Evolutionary conservation across 306 rosid genomes (phyloP), one percentile per base, ranked within the genome.

Genomic region (Biancaea sappan): DNA sequence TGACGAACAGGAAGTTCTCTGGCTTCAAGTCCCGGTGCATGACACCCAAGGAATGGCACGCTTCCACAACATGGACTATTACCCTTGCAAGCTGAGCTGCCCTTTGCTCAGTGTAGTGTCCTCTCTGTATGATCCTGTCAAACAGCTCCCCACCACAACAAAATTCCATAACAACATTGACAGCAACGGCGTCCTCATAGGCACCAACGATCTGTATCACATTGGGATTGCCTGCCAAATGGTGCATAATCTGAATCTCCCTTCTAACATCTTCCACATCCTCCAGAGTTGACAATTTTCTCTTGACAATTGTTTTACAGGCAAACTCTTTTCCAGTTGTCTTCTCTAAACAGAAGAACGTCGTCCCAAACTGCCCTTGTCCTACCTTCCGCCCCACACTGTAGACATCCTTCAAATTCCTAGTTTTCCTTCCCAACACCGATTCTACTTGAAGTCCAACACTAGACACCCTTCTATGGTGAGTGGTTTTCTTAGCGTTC

Each of bases 1-100:
- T 50, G 53, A 82, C 79, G 73, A 88, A 88, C 14, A 88, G 84
- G 56, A 88, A 88, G 73, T 88, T 88, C 72, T 88, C 93, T 1
- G 90, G 90, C 83, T 88, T 88, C 82, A 88, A 81, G 48, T 88
- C 92, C 60, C 90, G 58, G 53, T 88, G 90, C 89, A 88, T 88
- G 53, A 88, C 93, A 72, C 93, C 93, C 69, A 88, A 69, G 44
- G 90, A 86, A 78, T 86, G 90, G 64, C 88, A 88, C 0, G 88
- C 83, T 79, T 88, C 88, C 8, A 88, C 86, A 47, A 88, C 88
- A 12, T 87, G 69, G 35, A 80, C 87, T 31, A 88, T 88, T 52
- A 84, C 40, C 80, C 61, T 54, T 24, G 61, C 61, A 28, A 54
- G 61, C 61, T 11, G 8, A 54, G 61, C 61, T 8, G 61, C 61